Evolutionary conservation across 805 yeast genomes (phyloP).

Genomic region (Cyberlindnera euphorbiae): DNA sequence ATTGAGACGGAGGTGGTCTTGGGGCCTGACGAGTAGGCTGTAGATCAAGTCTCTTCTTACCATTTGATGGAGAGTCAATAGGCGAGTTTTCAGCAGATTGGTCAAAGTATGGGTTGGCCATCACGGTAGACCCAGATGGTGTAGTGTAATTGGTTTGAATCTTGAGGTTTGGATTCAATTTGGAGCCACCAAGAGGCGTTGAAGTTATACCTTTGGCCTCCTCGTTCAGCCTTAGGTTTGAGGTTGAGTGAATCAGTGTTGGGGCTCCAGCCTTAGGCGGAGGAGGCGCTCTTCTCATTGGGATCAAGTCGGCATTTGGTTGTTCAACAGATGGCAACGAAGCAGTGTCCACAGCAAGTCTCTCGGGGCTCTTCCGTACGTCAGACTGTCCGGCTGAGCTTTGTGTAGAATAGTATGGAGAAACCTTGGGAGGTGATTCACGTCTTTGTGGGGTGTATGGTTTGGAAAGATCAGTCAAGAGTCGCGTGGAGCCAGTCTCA

Average conservation of each 20-base stretch:
- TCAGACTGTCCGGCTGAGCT: conserved; percentile 6
- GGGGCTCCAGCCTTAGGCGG: conserved; percentile 35
- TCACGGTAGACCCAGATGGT: conserved; percentile 6
- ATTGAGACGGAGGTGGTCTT: conserved; percentile 25
- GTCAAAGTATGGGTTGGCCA: conserved; percentile 23
- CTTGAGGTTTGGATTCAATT: conserved; percentile 31
- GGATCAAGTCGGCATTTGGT: conserved; percentile 33
- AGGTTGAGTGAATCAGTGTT: conserved; percentile 7
- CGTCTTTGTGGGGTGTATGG: conserved; percentile 39
- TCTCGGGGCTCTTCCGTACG: conserved; percentile 4
- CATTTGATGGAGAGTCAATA: conserved; percentile 9
- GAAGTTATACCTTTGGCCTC: neutral
- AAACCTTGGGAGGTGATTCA: conserved; percentile 36
- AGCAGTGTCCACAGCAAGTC: neutral
- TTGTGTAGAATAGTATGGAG: conserved; percentile 22
- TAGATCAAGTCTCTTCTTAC: conserved; percentile 14
- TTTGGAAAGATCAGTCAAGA: conserved; percentile 41
- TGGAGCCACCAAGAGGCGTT: neutral
- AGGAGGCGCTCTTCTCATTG: conserved; percentile 52
- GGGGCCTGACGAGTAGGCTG: conserved; percentile 28
- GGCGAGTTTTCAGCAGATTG: conserved; percentile 10
- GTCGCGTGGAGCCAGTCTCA: conserved; percentile 22
- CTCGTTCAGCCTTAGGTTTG: conserved; percentile 8
- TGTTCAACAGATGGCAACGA: conserved; percentile 1
- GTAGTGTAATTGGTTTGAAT: conserved; percentile 23